Conservation (phyloP, 225 moss, liverwort and hornwort species). For the Neckera pumila region DNA sequence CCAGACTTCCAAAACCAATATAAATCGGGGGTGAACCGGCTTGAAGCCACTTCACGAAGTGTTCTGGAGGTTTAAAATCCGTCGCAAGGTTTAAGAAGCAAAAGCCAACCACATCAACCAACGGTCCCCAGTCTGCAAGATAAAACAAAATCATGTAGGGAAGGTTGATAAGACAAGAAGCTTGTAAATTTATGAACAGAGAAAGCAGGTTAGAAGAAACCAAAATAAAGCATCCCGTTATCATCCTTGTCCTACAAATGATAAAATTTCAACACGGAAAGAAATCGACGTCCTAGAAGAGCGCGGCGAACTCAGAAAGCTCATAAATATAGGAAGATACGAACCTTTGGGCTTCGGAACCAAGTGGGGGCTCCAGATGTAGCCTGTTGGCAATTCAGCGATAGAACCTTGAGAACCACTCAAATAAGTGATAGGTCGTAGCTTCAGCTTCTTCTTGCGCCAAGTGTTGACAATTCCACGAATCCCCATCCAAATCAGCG, state of each 20-base stretch:
- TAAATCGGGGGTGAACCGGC: conserved; percentile 81
- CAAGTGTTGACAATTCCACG: conserved; percentile 53
- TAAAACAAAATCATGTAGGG: neutral
- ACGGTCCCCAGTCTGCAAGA: conserved; percentile 84
- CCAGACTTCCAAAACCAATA: conserved; percentile 95
- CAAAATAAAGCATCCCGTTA: neutral
- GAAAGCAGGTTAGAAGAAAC: neutral
- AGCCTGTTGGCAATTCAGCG: conserved; percentile 46
- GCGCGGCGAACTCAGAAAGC: neutral
- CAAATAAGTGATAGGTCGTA: conserved; percentile 51
- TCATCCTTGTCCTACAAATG: neutral
- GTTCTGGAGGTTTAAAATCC: conserved; percentile 79
- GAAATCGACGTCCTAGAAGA: neutral
- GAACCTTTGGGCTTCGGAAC: conserved; percentile 59
- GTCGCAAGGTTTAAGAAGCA: conserved; percentile 89
- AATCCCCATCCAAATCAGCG: conserved; percentile 62
- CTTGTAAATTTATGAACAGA: neutral
- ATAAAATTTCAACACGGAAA: neutral
- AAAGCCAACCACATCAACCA: conserved; percentile 89
- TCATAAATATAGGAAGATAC: neutral
- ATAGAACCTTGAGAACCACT: conserved; percentile 71
- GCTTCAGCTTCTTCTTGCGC: conserved; percentile 55
- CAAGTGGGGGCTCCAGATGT: conserved; percentile 68
- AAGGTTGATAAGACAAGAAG: neutral
- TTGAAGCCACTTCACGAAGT: conserved; percentile 59